These are phyloP conservation scores for Phialocephala subalpina DNA, from an alignment of 2,329 filamentous ascomycete species.

Conservation along the genomic window DNA sequence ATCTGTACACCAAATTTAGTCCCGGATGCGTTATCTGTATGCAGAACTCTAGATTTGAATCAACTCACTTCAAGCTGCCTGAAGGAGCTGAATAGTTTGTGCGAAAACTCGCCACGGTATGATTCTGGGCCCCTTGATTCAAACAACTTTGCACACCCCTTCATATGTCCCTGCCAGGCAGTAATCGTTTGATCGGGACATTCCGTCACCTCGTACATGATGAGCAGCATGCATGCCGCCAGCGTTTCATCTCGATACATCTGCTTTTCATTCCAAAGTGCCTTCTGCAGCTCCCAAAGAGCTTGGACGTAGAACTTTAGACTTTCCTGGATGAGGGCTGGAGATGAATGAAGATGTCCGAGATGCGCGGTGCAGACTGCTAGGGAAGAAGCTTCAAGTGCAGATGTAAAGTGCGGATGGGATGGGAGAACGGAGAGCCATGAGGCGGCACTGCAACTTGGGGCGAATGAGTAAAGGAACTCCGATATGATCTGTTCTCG, in stretches of 20 bases:
- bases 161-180: slow-evolving; percentile 45
- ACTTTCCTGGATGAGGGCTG: slow-evolving; percentile 42
- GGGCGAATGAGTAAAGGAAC: slow-evolving; percentile 38
- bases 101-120: slow-evolving; percentile 43
- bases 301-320: slow-evolving; percentile 45
- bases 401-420: slow-evolving; percentile 37
- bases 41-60: background rate
- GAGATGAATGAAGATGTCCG: slow-evolving; percentile 40
- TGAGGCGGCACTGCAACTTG: background rate
- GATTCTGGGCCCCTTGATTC: slow-evolving; percentile 44
- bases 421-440: slow-evolving; percentile 43
- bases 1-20: slow-evolving; percentile 41
- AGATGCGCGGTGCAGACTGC: slow-evolving; percentile 42
- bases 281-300: slow-evolving; percentile 46
- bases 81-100: slow-evolving; percentile 46
- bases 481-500: slow-evolving; percentile 42
- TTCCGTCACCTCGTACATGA: slow-evolving; percentile 47
- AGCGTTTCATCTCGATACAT: slow-evolving; percentile 47
- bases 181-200: slow-evolving; percentile 44
- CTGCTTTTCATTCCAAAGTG: slow-evolving; percentile 42
- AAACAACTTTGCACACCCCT: slow-evolving; percentile 45
- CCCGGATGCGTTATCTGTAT: no score
- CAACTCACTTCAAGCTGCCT: slow-evolving; percentile 37
- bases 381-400: slow-evolving; percentile 42
- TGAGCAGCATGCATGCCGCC: slow-evolving; percentile 46